Evolutionary conservation across 2,329 filamentous ascomycete species (phyloP).

Genomic region (Diaporthe sp.): DNA sequence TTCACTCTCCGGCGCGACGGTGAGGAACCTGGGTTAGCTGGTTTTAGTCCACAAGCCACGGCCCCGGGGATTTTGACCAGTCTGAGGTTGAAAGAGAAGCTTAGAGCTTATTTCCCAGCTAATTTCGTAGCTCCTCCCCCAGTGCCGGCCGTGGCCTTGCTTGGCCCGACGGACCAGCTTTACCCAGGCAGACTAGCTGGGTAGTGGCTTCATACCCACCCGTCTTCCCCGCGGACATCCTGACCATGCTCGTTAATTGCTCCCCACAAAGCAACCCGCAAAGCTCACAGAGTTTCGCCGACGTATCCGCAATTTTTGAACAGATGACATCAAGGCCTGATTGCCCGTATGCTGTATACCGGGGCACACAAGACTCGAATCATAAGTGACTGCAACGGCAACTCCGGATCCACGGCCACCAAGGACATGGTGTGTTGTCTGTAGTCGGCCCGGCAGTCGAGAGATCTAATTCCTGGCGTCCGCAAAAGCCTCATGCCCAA

Average conservation of each 20-base stretch:
- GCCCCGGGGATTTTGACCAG: background rate
- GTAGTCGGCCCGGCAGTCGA: background rate
- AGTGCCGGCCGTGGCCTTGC: constrained; percentile 11
- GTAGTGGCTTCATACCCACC: background rate
- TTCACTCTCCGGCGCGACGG: background rate
- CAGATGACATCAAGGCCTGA: constrained; percentile 17
- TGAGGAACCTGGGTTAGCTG: background rate
- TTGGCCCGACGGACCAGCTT: background rate
- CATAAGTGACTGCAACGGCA: constrained; percentile 3
- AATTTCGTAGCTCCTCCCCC: background rate
- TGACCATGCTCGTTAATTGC: background rate
- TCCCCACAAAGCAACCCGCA: constrained; percentile 3
- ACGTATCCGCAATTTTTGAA: constrained; percentile 5
- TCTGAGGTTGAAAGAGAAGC: background rate
- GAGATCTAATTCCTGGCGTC: background rate
- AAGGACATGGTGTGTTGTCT: background rate
- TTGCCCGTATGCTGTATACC: background rate
- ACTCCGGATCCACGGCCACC: constrained; percentile 3
- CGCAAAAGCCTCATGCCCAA: constrained; percentile 2
- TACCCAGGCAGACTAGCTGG: background rate
- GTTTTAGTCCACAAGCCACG: background rate
- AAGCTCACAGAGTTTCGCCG: background rate
- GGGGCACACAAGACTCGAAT: background rate
- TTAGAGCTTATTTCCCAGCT: constrained; percentile 4
- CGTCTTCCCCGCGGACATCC: constrained; percentile 9